Evolutionary conservation across 306 rosid species (phyloP), one percentile per base, ranked within the genome.

Genomic region (Glycine tomentella): DNA sequence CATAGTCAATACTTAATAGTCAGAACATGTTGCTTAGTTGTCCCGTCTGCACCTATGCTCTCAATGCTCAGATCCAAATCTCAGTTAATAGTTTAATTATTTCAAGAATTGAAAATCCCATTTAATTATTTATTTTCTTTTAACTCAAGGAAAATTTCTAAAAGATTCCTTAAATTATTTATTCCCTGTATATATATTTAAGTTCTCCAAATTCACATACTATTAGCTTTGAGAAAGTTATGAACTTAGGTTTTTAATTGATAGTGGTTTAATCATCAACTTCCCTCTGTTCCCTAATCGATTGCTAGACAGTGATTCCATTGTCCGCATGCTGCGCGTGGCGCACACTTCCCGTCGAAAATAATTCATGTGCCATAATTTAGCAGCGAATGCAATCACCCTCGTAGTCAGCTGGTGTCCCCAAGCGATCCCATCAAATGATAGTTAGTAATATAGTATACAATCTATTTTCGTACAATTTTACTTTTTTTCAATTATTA

Each of bases 61-160:
- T 15, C 63, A 20, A 20, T 57, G n/a, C n/a, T 51, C 64, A 69
- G 81, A 84, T 84, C 82, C 84, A 84, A 84, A 84, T 80, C 87
- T 20, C 33, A 58, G 53, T 84, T 55, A 75, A 79, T 38, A 59
- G 76, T 59, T 69, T 45, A 17, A 9, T 14, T 40, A 66, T 38
- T 66, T 40, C 11, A 4, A 1, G 38, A 51, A 61, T 84, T 74
- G 66, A 74, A 84, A 68, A 61, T 68, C 63, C 74, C 78, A 58
- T 74, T 57, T 79, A 78, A 78, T 72, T 72, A 25, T 25, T 25
- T 72, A 53, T 12, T 77, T 63, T 17, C 62, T 44, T 75, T 75
- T 36, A 6, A 15, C 34, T 8, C 4, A 62, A 62, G 69, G 16
- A 40, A n/a, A 14, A 20, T 42, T 69, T 69, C 55, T 9, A 49